Evolutionary conservation across 805 yeast species (phyloP).

Genomic region (Candida xiaguanensis): DNA sequence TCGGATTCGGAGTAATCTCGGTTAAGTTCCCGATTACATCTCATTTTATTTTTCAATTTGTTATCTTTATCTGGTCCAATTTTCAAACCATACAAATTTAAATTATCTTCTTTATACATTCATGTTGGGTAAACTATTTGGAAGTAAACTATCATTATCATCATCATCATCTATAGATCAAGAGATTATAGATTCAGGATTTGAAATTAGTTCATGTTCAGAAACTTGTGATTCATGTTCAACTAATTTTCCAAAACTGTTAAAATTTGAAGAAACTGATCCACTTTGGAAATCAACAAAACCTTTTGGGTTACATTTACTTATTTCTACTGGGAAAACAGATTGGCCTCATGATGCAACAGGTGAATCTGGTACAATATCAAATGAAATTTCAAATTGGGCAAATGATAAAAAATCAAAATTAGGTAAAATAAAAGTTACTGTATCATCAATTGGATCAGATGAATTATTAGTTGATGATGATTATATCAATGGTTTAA

Average conservation of each 20-base stretch:
- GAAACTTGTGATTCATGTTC: conserved; percentile 55
- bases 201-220: conserved; percentile 44
- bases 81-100: neutral
- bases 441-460: conserved; percentile 53
- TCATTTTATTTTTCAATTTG: neutral
- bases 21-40: neutral
- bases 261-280: conserved; percentile 41
- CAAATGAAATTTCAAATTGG: conserved; percentile 42
- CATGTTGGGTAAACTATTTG: conserved; percentile 7
- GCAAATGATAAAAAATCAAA: conserved; percentile 16
- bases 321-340: conserved; percentile 77
- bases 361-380: conserved; percentile 41
- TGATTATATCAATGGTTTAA: conserved; percentile 36
- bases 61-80: neutral
- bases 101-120: neutral
- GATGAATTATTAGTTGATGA: conserved; percentile 38
- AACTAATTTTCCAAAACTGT: conserved; percentile 47
- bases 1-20: neutral
- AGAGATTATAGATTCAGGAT: conserved; percentile 12
- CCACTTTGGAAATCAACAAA: conserved; percentile 66
- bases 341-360: conserved; percentile 85
- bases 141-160: neutral
- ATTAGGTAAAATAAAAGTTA: conserved; percentile 40
- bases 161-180: neutral
- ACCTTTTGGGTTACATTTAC: conserved; percentile 65